These are phyloP conservation scores for Aspergillus homomorphus DNA, from an alignment of 495 filamentous ascomycete species.

Conservation along the genomic window DNA sequence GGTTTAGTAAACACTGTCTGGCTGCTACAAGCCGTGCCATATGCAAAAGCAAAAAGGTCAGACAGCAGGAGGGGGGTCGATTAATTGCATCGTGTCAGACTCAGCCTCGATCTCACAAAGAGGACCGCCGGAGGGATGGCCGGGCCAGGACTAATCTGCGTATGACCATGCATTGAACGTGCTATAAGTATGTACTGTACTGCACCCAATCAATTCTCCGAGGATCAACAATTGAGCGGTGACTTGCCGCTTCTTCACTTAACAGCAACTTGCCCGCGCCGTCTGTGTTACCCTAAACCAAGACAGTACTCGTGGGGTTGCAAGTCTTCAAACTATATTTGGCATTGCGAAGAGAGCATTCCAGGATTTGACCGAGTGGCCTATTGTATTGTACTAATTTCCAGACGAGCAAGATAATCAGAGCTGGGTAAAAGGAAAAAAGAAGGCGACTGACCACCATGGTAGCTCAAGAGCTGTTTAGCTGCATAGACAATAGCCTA, in stretches of 20 bases:
- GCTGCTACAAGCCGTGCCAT: constrained; percentile 7
- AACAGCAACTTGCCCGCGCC: constrained; percentile 7
- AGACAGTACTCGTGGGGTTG: constrained; percentile 4
- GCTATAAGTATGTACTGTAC: too few relatives aligned
- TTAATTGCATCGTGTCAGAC: neutral
- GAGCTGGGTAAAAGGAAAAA: neutral
- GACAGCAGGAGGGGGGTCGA: neutral
- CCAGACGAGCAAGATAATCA: neutral
- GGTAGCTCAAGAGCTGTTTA: neutral
- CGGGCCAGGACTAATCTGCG: neutral
- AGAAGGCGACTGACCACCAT: neutral
- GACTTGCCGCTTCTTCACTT: constrained; percentile 14
- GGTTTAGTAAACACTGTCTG: neutral
- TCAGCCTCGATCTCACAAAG: neutral
- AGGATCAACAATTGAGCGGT: constrained; percentile 20
- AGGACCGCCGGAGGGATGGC: neutral
- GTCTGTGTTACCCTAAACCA: constrained; percentile 8
- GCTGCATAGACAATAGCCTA: neutral
- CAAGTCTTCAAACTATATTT: constrained; percentile 10
- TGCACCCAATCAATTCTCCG: constrained; percentile 7
- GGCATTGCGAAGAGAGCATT: neutral
- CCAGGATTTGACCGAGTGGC: neutral
- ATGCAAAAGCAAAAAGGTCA: neutral
- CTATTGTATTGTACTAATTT: neutral
- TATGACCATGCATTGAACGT: neutral